Base-by-base conservation (phyloP, 106 monocot species). In the Alisma plantagoaquatica region DNA sequence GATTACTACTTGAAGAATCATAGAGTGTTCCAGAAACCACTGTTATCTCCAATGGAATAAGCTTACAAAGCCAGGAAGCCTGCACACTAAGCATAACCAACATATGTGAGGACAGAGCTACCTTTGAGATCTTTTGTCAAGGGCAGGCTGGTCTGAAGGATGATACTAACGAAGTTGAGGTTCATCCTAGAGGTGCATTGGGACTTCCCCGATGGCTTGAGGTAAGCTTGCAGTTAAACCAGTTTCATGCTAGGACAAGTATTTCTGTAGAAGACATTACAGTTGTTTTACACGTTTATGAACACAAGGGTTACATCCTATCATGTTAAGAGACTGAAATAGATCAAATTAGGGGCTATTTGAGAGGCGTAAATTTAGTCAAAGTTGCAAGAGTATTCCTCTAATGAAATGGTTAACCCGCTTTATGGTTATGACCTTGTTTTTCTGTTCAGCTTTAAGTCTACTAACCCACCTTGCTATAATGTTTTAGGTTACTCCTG, bases 131-230 rank as follows among this genome's bases (percentile, higher is more conserved):
- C 27, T 20, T 29, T 42, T 83, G 77, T 45, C 70, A 70, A 49
- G 62, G 77, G 4, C 65, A 73, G 16, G 67, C 69, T 16, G 27
- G 68, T 4, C 19, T 57, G 51, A 70, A 65, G 49, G 72, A 73
- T 38, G 60, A 66, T 62, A 69, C 29, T 8, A 27, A 22, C 18
- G 27, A 49, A 51, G 64, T 45, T 23, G 71, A 76, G 9, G 3
- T 20, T 27, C 29, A 35, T 54, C 12, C 76, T 29, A 73, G 54
- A 53, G 69, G 72, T 50, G 53, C 72, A 33, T 76, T 64, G 66
- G 81, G 76, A 11, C 71, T 82, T 69, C 73, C 81, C 43, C 51
- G 25, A 23, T 82, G 81, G 81, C 69, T 82, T 52, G 57, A 76
- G 81, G 81, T 82, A 70, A 60, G 14, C 0, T 56, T 56, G 17